A percentile compares a stretch with the other conserved stretches of the same genome.
Conservation (phyloP, 2,329 filamentous ascomycete genomes). For the Monosporascus sp. region DNA sequence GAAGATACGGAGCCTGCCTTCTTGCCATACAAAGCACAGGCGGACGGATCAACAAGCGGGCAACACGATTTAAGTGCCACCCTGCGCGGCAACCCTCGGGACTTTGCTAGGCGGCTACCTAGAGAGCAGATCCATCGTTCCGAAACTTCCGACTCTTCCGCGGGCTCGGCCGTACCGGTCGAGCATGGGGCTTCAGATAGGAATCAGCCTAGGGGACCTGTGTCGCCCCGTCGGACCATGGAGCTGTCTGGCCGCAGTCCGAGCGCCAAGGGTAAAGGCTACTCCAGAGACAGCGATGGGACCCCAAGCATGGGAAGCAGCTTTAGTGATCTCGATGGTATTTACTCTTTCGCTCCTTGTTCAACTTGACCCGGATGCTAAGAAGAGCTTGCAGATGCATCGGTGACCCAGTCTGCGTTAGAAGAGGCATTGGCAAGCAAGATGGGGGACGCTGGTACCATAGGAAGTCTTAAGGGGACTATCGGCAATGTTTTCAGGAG, state of each 20-base stretch:
- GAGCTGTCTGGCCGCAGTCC: constrained; percentile 55
- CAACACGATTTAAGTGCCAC: constrained; percentile 48
- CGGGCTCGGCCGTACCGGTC: constrained; percentile 43
- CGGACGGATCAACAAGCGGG: constrained; percentile 16
- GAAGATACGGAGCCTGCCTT: constrained; percentile 54
- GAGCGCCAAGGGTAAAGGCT: constrained; percentile 41
- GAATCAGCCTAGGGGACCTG: constrained; percentile 35
- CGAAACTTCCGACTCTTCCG: constrained; percentile 60
- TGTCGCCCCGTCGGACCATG: constrained; percentile 54
- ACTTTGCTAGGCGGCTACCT: constrained; percentile 25
- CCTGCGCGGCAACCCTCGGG: constrained; percentile 39
- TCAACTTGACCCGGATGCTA: constrained; percentile 2
- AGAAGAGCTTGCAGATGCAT: constrained; percentile 54
- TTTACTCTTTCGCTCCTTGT: constrained; percentile 10
- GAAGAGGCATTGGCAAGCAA: constrained; percentile 73
- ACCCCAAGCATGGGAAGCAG: constrained; percentile 80
- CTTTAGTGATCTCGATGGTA: constrained; percentile 79
- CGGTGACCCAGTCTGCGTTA: constrained; percentile 73
- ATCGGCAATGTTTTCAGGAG: constrained; percentile 62
- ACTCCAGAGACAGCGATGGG: constrained; percentile 62
- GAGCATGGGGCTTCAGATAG: constrained; percentile 27
- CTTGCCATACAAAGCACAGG: constrained; percentile 37
- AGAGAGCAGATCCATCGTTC: constrained; percentile 38
- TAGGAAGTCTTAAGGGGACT: constrained; percentile 60
- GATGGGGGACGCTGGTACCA: constrained; percentile 55